Conservation (phyloP, 768 basidiomycete species). For the Tricholoma terreum region DNA sequence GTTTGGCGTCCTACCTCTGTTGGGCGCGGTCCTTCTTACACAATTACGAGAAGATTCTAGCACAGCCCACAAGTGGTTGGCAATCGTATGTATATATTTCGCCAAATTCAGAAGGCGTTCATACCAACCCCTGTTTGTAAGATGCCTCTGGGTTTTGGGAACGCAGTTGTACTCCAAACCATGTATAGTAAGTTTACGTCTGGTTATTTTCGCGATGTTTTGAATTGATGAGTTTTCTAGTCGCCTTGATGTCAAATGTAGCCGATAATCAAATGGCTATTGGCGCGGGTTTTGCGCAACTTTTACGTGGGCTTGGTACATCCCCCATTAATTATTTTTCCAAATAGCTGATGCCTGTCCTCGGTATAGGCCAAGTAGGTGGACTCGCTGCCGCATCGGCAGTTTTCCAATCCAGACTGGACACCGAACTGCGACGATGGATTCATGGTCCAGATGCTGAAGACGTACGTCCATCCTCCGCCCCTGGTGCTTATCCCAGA, state of each 20-base stretch:
- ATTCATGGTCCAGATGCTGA: constrained; percentile 43
- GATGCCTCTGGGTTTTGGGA: constrained; percentile 64
- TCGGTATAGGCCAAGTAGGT: constrained; percentile 48
- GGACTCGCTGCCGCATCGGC: constrained; percentile 60
- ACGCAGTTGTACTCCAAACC: constrained; percentile 62
- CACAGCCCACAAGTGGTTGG: constrained; percentile 43
- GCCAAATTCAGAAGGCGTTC: constrained; percentile 3
- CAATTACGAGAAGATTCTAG: constrained; percentile 43
- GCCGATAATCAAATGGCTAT: constrained; percentile 54
- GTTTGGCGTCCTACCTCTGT: constrained; percentile 49
- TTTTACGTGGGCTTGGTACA: constrained; percentile 58
- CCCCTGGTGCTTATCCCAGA: too few species aligned
- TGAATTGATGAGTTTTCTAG: constrained; percentile 25
- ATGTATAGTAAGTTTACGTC: constrained; percentile 42
- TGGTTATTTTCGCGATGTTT: neutral
- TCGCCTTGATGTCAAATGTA: constrained; percentile 54
- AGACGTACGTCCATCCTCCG: constrained; percentile 29
- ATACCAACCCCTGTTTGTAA: constrained; percentile 17
- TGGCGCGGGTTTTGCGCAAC: constrained; percentile 56
- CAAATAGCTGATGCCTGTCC: neutral
- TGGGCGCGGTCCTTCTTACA: constrained; percentile 40
- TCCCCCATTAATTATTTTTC: neutral
- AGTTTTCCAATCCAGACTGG: constrained; percentile 53
- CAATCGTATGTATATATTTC: constrained; percentile 28
- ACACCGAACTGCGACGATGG: constrained; percentile 40